Percentiles rank a stretch among this genome's conserved stretches.
phyloP scores from a whole-genome alignment of 371 early-diverging fungal genomes.

The Choanephora cucurbitarum region DNA sequence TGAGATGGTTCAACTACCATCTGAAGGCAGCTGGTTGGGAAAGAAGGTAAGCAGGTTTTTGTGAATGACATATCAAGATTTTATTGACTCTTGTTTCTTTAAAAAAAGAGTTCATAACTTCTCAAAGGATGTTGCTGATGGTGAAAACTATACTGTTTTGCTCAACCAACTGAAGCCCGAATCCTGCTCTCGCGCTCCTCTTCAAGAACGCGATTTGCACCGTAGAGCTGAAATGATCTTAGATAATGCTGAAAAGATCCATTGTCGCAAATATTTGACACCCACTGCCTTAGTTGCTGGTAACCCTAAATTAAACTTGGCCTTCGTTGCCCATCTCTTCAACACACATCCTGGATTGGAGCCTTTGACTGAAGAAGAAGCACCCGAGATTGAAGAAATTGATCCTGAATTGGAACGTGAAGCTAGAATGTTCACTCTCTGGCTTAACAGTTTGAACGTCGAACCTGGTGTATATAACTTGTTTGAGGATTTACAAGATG shows the following conservation, averaged over 20 bases:
- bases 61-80: not conserved
- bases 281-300: conserved; percentile 92
- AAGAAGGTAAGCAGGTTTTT: conserved; percentile 51
- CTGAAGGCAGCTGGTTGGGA: conserved; percentile 90
- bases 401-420: conserved; percentile 91
- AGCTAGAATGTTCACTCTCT: conserved; percentile 92
- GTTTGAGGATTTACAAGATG: conserved; percentile 85
- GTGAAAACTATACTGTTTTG: conserved; percentile 92
- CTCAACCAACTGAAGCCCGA: conserved; percentile 90
- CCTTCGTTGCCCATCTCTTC: conserved; percentile 94
- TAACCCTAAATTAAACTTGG: conserved; percentile 94
- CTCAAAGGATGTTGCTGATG: conserved; percentile 90
- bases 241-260: conserved; percentile 89
- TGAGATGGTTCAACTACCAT: conserved; percentile 98
- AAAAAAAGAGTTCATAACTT: conserved; percentile 89
- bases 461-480: conserved; percentile 94
- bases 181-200: conserved; percentile 79
- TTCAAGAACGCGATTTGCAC: conserved; percentile 74
- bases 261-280: conserved; percentile 92
- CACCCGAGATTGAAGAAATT: conserved; percentile 88
- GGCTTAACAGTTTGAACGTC: conserved; percentile 94
- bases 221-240: conserved; percentile 89
- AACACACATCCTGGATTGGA: conserved; percentile 94
- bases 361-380: conserved; percentile 85
- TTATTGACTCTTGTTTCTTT: not conserved